Evolutionary conservation across 2,329 filamentous ascomycete species (phyloP), one percentile per base, ranked within the genome.

Genomic region (Ciborinia camelliae): DNA sequence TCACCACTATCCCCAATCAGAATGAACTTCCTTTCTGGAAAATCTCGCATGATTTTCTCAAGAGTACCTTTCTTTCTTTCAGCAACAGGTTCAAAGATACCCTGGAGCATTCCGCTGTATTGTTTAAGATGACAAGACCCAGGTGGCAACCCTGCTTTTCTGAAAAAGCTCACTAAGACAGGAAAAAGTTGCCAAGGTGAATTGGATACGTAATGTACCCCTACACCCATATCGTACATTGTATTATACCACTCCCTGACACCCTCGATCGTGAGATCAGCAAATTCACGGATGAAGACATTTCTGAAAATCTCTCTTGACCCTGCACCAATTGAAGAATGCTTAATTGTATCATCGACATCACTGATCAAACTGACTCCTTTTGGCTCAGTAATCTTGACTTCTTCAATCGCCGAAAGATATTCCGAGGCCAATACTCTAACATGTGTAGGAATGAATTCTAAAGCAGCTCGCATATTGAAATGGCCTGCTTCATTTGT

Each of bases 171-270:
- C 6, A 91, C 89, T 14, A 99, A 80, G 2, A 98, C 86, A 0
- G 95, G 95, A 72, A 91, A 99, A 8, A 99, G 83, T 75, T 99
- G 96, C 96, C 96, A 99, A 0, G 95, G 95, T 59, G 94, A 96
- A 77, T 99, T 99, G n/a, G 95, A 99, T 69, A 97, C 96, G 76
- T 99, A 99, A 75, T 99, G 96, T 61, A 99, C 84, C 71, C 88
- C 86, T 30, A 98, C 94, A 23, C 93, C 92, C 79, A 94, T 86
- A 26, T 87, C 81, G 47, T 90, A 84, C 78, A 99, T 82, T 26
- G 82, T 82, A 43, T 81, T 86, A 74, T 98, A 99, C 94, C 95
- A 98, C 68, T 96, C 91, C 65, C 82, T 85, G 26, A 98, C 93
- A 2, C 95, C 95, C 20, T 92, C 89, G 28, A 99, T 87, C 0